These are phyloP conservation scores for Madurella fahalii DNA, from an alignment of 2,329 filamentous ascomycete genomes.

Conservation along the genomic window DNA sequence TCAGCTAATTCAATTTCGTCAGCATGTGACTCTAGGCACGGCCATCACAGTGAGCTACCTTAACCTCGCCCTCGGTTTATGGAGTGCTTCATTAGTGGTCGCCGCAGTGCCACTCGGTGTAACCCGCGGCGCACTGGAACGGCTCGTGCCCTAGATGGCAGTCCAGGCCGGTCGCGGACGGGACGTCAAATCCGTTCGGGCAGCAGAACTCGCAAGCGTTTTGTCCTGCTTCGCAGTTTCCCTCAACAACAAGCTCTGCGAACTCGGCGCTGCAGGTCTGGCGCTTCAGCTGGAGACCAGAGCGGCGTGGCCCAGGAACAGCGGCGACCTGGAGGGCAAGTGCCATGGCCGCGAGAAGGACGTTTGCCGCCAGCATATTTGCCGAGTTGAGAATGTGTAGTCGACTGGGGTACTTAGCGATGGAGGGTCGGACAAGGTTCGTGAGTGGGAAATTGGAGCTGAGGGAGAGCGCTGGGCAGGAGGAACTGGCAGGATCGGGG, in stretches of 20 bases:
- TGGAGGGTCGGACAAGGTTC: too few relatives aligned
- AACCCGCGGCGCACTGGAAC: background rate
- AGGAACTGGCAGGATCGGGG: too few relatives aligned
- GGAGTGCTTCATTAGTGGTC: background rate
- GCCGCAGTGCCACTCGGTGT: background rate
- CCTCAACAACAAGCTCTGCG: background rate
- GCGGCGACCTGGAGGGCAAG: background rate
- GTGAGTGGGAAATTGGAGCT: too few relatives aligned
- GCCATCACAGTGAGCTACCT: too few relatives aligned
- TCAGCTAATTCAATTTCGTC: background rate
- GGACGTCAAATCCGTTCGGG: background rate
- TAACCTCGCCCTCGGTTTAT: too few relatives aligned
- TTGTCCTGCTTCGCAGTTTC: background rate
- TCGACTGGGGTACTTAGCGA: background rate
- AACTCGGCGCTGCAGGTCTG: background rate
- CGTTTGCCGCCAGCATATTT: background rate
- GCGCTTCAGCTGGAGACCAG: background rate
- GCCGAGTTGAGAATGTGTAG: background rate
- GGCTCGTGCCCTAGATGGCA: background rate
- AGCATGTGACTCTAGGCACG: too few relatives aligned
- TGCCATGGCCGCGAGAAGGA: background rate
- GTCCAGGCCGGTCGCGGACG: background rate
- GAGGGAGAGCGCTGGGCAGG: too few relatives aligned
- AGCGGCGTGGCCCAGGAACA: background rate
- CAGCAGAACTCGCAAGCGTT: background rate